Evolutionary conservation across 2,329 filamentous ascomycete genomes (phyloP), one percentile per base, ranked within the genome.

Genomic region (Moelleriella libera): DNA sequence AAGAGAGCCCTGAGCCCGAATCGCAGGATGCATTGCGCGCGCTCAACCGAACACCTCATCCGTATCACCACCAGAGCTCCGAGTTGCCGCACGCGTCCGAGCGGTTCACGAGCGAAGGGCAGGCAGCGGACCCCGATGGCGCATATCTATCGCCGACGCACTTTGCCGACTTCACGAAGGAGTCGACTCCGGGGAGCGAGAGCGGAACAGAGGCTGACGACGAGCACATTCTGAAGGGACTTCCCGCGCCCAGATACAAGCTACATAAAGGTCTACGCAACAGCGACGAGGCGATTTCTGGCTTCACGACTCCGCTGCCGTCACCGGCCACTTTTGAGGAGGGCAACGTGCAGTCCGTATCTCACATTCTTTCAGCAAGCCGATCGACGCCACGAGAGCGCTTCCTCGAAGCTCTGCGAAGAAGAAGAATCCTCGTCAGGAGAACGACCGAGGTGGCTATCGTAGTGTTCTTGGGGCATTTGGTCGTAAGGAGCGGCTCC

Each of bases 131-230:
- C 44, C 49, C 52, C 50, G 54, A 51, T 48, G 47, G 50, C 47
- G 52, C 49, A 46, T 52, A 51, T 30, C 48, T 50, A n/a, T 30
- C 42, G n/a, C 58, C 60, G 31, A 54, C 55, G 29, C 47, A 48
- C n/a, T 56, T 50, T 45, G 51, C 56, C n/a, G 54, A 57, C 43
- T 64, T 69, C 52, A 62, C 67, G 49, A 72, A 70, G 52, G 73
- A 76, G 46, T 78, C 76, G 5, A 71, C 74, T 1, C 74, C 80
- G 2, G 78, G 77, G 9, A 95, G 87, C 62, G 89, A 95, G 55
- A 95, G 88, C 61, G 90, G 90, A 29, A 94, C 89, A 14, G 90
- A 97, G 61, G 90, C 90, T 40, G 90, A 96, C 58, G 90, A 97
- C 67, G 90, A 97, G 63, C 85, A 89, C 52, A 82, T 90, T 55